Evolutionary conservation across 129 eudicot genomes (phyloP), one percentile per base, ranked within the genome.

Genomic region (Pulicaria dysenterica): DNA sequence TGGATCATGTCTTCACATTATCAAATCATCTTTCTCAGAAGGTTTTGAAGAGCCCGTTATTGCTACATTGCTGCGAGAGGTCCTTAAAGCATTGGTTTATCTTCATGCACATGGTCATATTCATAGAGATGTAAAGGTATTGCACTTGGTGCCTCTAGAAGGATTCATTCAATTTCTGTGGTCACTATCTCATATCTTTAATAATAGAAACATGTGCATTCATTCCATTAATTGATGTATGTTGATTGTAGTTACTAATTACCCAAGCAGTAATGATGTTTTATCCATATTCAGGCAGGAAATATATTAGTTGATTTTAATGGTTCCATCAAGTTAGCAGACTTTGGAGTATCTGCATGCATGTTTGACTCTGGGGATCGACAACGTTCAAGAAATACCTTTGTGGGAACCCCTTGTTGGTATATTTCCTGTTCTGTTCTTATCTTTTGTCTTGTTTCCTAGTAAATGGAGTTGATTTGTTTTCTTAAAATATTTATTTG

Each of bases 361-460:
- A 89, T 92, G 97, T 92, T 86, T 83, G 97, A 92, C 76, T 67
- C 93, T 59, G 97, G 96, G 40, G 97, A 92, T 83, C 84, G 97
- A 44, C 97, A 89, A 61, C 93, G 96, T 54, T 76, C 94, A 60
- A 80, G 97, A 77, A 92, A 92, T 66, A 92, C 96, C 12, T 92
- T 92, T 78, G 97, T 92, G 48, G 97, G 97, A 71, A 92, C 97
- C 59, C 97, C 97, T 17, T 92, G 97, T 85, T 92, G 97, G 97
- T 92, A 81, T 39, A 49, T 55, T 51, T 12, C 73, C 41, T 0
- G 15, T 11, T 49, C 43, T 69, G 19, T 13, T 63, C 4, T 17
- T 34, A 36, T 48, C 7, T 57, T 61, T 42, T 5, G 1, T 36
- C 0, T 8, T 50, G 24, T 39, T 55, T 15, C 14, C 67, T 55